Percentiles rank a stretch among this genome's conserved stretches.
These are phyloP conservation scores for Paecilomyces dactylethromorphus DNA, from an alignment of 2,329 filamentous ascomycete species.

Conservation along the genomic window DNA sequence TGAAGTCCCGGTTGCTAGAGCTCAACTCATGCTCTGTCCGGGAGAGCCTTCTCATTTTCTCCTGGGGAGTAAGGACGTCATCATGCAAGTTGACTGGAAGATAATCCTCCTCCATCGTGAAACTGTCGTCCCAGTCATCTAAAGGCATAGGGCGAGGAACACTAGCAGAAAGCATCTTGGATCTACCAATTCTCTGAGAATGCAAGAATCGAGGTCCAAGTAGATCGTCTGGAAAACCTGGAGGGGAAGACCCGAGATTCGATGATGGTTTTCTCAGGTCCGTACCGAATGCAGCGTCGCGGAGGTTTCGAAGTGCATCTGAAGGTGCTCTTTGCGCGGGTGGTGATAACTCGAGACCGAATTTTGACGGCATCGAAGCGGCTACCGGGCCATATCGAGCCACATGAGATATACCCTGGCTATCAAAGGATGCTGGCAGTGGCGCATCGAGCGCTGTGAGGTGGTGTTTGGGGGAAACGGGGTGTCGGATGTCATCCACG, in stretches of 20 bases:
- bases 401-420: constrained; percentile 87
- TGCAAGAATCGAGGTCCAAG: constrained; percentile 59
- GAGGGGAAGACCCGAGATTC: constrained; percentile 51
- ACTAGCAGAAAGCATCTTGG: constrained; percentile 55
- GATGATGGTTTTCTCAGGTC: constrained; percentile 58
- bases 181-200: constrained; percentile 58
- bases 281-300: constrained; percentile 62
- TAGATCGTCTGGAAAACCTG: constrained; percentile 59
- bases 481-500: constrained; percentile 67
- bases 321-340: constrained; percentile 66
- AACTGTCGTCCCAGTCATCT: constrained; percentile 57
- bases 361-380: constrained; percentile 85
- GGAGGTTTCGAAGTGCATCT: constrained; percentile 53
- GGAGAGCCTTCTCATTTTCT: constrained; percentile 54
- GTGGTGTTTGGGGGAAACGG: constrained; percentile 67
- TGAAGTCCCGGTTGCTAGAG: constrained; percentile 42
- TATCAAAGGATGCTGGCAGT: constrained; percentile 90
- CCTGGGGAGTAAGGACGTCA: constrained; percentile 56
- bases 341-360: constrained; percentile 73
- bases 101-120: constrained; percentile 84
- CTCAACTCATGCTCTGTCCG: constrained; percentile 49
- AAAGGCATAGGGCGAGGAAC: constrained; percentile 46
- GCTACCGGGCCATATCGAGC: constrained; percentile 86
- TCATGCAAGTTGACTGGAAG: constrained; percentile 65
- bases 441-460: constrained; percentile 94